Evolutionary conservation across 345 rosid genomes (phyloP).

Genomic region (Isatis tinctoria): DNA sequence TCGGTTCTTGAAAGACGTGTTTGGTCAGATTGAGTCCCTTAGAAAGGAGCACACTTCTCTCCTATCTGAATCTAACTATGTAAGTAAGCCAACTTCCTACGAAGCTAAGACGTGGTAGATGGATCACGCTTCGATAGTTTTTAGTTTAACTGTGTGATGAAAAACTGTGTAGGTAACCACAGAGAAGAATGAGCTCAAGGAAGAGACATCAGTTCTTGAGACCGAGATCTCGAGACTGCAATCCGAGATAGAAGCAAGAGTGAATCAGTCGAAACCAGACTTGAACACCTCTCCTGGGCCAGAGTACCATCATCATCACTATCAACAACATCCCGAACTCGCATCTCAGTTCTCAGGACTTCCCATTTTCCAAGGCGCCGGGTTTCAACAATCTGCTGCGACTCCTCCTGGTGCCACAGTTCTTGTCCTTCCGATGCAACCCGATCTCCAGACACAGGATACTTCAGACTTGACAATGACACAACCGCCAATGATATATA

Average conservation of each 20-base stretch:
- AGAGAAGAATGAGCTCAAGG: constrained; percentile 82
- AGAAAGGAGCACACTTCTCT: constrained; percentile 64
- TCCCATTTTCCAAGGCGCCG: constrained; percentile 23
- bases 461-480: constrained; percentile 24
- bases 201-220: constrained; percentile 70
- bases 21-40: constrained; percentile 67
- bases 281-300: constrained; percentile 51
- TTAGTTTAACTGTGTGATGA: not conserved
- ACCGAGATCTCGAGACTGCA: constrained; percentile 52
- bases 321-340: constrained; percentile 33
- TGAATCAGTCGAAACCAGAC: constrained; percentile 49
- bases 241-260: constrained; percentile 46
- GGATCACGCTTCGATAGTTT: not conserved
- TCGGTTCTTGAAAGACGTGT: constrained; percentile 65
- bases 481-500: constrained; percentile 18
- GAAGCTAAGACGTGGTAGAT: too few species aligned
- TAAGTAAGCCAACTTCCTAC: constrained; percentile 28
- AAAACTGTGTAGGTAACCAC: constrained; percentile 46
- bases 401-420: constrained; percentile 47
- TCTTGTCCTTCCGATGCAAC: constrained; percentile 58
- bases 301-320: constrained; percentile 36
- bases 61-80: constrained; percentile 76
- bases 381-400: constrained; percentile 33
- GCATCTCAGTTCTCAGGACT: constrained; percentile 33
- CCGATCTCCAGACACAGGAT: constrained; percentile 43